phyloP scores from a whole-genome alignment of 495 filamentous ascomycete species.

The Neurospora sp. region DNA sequence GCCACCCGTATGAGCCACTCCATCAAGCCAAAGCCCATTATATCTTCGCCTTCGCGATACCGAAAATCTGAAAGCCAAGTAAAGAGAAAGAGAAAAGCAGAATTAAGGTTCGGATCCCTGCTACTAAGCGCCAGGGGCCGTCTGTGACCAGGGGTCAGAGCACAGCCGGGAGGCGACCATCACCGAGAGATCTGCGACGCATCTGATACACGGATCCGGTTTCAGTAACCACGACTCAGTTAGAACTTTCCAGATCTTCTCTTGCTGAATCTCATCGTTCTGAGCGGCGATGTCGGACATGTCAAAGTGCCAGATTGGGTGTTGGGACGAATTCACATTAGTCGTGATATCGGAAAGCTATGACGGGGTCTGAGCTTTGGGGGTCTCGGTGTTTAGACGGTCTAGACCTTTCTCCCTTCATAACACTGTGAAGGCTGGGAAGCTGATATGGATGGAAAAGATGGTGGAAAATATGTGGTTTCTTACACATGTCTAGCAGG shows the following conservation, averaged over 20 bases:
- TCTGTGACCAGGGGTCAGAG: neutral
- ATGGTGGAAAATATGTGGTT: neutral
- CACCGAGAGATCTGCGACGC: neutral
- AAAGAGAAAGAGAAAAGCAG: neutral
- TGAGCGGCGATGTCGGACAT: neutral
- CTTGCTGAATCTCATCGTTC: neutral
- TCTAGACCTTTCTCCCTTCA: neutral
- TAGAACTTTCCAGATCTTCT: neutral
- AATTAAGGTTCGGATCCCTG: neutral
- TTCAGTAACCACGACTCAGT: neutral
- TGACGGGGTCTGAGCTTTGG: neutral
- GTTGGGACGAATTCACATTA: neutral
- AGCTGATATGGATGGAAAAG: neutral
- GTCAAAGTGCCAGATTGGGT: neutral
- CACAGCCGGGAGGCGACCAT: neutral
- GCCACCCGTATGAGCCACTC: neutral
- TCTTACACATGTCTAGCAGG: no score
- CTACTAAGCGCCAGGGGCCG: neutral
- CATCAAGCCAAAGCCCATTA: neutral
- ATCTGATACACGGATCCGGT: conserved; percentile 1
- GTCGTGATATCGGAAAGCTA: neutral
- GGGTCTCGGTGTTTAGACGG: neutral
- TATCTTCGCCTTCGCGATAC: neutral
- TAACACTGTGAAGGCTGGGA: neutral
- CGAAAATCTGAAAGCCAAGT: neutral